These are phyloP conservation scores for Penicillium longicatenatum DNA, from an alignment of 495 filamentous ascomycete genomes.

Conservation along the genomic window DNA sequence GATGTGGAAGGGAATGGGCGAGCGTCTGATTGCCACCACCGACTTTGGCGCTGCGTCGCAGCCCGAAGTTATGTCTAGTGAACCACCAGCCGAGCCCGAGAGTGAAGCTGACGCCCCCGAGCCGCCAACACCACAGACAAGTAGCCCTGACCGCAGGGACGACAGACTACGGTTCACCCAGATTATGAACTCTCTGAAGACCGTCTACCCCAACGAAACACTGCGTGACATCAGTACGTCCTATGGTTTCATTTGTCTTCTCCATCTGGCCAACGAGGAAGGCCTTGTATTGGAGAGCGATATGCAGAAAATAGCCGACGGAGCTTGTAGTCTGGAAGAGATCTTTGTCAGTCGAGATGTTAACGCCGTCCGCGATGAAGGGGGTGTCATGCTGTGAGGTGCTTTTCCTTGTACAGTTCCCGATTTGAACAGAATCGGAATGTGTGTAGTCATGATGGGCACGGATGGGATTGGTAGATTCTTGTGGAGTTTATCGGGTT, in stretches of 20 bases:
- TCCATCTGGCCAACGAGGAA: slow-evolving; percentile 97
- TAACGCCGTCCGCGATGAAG: slow-evolving; percentile 45
- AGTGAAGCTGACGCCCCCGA: slow-evolving; percentile 31
- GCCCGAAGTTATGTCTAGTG: slow-evolving; percentile 24
- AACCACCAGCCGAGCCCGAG: slow-evolving; percentile 27
- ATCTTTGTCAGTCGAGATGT: slow-evolving; percentile 46
- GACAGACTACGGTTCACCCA: slow-evolving; percentile 77
- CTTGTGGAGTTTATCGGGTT: slow-evolving; percentile 32
- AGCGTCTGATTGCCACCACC: slow-evolving; percentile 41
- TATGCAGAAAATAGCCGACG: slow-evolving; percentile 30
- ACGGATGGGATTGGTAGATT: slow-evolving; percentile 20
- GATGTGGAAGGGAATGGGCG: slow-evolving; percentile 87
- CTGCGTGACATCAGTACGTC: slow-evolving; percentile 96
- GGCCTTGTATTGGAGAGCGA: slow-evolving; percentile 69
- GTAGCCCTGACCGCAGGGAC: slow-evolving; percentile 34
- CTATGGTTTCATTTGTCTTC: slow-evolving; percentile 94
- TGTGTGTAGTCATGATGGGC: slow-evolving; percentile 26
- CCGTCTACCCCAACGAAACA: slow-evolving; percentile 77
- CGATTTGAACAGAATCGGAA: slow-evolving; percentile 13
- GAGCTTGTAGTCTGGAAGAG: slow-evolving; percentile 40
- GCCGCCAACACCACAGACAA: slow-evolving; percentile 38
- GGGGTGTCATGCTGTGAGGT: slow-evolving; percentile 31
- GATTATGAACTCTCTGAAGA: slow-evolving; percentile 85
- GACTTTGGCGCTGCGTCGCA: slow-evolving; percentile 37
- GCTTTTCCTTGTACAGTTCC: slow-evolving; percentile 28